A percentile compares a stretch with the other conserved stretches of the same genome.
phyloP scores from a whole-genome alignment of 306 rosid species.

The Parietaria judaica region DNA sequence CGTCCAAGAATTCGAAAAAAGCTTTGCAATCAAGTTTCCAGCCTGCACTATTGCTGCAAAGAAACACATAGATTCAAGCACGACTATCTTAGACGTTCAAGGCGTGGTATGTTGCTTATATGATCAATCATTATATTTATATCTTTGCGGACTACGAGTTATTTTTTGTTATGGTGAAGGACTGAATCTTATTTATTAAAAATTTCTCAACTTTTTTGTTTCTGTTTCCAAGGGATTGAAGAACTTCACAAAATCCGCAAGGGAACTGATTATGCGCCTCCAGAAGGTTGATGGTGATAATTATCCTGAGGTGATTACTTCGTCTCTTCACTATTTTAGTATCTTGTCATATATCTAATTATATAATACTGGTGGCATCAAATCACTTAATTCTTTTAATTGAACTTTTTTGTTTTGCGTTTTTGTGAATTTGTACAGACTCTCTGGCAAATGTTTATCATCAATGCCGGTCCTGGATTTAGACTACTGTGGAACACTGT shows the following conservation, averaged over 20 bases:
- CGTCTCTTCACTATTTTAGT: constrained; percentile 7
- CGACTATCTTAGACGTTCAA: constrained; percentile 91
- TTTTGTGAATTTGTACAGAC: constrained; percentile 43
- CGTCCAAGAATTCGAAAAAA: constrained; percentile 79
- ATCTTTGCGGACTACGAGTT: background rate
- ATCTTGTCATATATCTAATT: background rate
- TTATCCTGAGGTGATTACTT: constrained; percentile 70
- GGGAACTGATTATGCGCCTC: constrained; percentile 67
- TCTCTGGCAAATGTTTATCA: constrained; percentile 88
- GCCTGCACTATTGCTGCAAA: constrained; percentile 94
- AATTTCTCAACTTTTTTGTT: constrained; percentile 19
- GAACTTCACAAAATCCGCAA: constrained; percentile 85
- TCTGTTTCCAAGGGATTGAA: constrained; percentile 60
- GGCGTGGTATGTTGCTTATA: constrained; percentile 75
- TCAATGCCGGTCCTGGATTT: constrained; percentile 97
- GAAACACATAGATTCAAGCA: constrained; percentile 94
- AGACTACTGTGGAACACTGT: constrained; percentile 85
- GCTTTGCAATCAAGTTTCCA: constrained; percentile 81
- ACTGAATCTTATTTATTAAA: background rate
- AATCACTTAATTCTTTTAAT: background rate
- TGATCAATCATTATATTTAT: constrained; percentile 4
- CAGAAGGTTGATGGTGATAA: constrained; percentile 94
- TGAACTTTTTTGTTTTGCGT: constrained; percentile 7
- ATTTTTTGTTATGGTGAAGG: background rate
- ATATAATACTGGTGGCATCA: background rate